Percentiles rank a stretch among this genome's conserved stretches.
Conservation (phyloP, 75 land plant species). For the Ceratopteris richardii region DNA sequence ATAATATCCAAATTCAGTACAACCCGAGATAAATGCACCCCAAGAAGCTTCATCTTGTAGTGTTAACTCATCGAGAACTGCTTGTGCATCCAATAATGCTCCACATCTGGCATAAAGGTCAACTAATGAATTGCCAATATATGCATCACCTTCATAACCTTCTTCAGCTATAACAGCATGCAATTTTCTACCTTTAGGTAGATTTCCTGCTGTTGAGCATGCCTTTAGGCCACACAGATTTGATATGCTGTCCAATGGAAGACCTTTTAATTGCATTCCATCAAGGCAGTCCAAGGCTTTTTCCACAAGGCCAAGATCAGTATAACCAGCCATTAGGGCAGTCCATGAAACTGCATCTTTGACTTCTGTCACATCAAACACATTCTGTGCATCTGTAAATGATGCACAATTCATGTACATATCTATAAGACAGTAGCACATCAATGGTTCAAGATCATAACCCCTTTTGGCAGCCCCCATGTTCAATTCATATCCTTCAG, state of each 20-base stretch:
- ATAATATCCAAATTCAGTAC: no score
- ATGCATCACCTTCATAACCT: background rate
- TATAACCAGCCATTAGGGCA: background rate
- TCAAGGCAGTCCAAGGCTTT: background rate
- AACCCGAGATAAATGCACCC: no score
- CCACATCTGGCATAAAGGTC: no score
- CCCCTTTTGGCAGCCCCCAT: constrained; percentile 1
- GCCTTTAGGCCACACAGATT: background rate
- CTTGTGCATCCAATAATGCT: no score
- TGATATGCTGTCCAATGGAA: background rate
- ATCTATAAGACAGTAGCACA: constrained; percentile 34
- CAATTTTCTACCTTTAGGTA: background rate
- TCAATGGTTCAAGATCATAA: constrained; percentile 4
- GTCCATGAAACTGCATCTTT: constrained; percentile 3
- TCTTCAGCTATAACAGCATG: background rate
- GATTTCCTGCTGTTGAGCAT: background rate
- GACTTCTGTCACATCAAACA: constrained; percentile 16
- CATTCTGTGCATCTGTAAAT: constrained; percentile 19
- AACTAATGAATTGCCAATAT: no score
- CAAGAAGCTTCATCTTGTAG: no score
- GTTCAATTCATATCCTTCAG: no score
- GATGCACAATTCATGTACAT: constrained; percentile 44
- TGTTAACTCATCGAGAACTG: no score
- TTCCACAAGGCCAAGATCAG: background rate
- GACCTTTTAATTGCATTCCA: background rate